Evolutionary conservation across 192 early-diverging fungal species (phyloP).

Genomic region (Backusella tuberculispora): DNA sequence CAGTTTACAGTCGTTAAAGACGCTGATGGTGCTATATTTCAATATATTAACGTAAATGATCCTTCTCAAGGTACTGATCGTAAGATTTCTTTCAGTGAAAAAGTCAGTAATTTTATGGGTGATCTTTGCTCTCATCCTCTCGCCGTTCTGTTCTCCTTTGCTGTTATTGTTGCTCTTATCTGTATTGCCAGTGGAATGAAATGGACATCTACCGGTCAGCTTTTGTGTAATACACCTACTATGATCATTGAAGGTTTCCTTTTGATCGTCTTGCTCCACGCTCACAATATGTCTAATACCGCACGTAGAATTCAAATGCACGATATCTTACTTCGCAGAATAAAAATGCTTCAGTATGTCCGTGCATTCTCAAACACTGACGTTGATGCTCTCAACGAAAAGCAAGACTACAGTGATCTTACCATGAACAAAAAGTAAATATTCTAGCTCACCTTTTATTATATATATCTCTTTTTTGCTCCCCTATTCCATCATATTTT

Average conservation of each 20-base stretch:
- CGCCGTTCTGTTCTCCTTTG: neutral
- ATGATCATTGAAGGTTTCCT: slow-evolving; percentile 34
- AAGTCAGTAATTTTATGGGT: slow-evolving; percentile 3
- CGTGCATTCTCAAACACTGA: neutral
- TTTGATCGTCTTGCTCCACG: slow-evolving; percentile 27
- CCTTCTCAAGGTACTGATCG: neutral
- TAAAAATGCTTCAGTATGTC: slow-evolving; percentile 16
- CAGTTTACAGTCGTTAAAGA: slow-evolving; percentile 21
- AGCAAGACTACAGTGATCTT: neutral
- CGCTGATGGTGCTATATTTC: slow-evolving; percentile 3
- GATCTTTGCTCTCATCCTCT: slow-evolving; percentile 10
- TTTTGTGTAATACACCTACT: slow-evolving; percentile 27
- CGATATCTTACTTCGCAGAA: slow-evolving; percentile 21
- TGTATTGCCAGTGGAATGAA: slow-evolving; percentile 27
- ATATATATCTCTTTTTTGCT: neutral
- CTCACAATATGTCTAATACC: slow-evolving; percentile 22
- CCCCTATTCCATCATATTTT: neutral
- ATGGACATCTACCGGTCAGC: slow-evolving; percentile 27
- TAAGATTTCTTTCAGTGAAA: neutral
- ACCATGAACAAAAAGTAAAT: neutral
- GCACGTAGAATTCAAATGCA: slow-evolving; percentile 17
- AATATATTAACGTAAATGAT: slow-evolving; percentile 9
- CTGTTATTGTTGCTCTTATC: slow-evolving; percentile 15
- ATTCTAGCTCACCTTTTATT: no score
- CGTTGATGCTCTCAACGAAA: neutral